Evolutionary conservation across 805 yeast genomes (phyloP), one percentile per base, ranked within the genome.

Genomic region (Zygoascus ofunaensis): DNA sequence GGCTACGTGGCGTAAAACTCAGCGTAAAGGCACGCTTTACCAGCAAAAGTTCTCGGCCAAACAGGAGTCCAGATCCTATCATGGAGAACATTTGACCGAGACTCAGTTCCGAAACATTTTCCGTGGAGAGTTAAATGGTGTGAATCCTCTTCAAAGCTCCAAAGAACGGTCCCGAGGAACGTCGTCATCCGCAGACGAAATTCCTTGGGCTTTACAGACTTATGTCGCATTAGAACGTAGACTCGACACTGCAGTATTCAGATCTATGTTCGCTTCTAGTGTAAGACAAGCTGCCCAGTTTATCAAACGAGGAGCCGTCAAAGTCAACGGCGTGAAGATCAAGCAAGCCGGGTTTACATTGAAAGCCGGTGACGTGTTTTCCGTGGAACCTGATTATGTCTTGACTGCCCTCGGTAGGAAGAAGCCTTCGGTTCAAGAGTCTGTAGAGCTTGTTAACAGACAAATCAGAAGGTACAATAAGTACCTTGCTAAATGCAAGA

Each of bases 21-120:
- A 44, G 75, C 74, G 71, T 49, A 72, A 78, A 3, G 75, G 76
- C 64, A 77, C 94, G n/a, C 69, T 86, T 47, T 92, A 73, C 66
- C 95, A 86, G 65, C 95, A 90, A 64, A 87, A 87, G 65, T 92
- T 95, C 90, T 66, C 73, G 4, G 81, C 96, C 42, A 90, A 92
- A 63, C 82, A 79, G 60, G 96, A 89, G 60, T 81, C 97, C 5
- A 77, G 98, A 66, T 82, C 90, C 1, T 90, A 90, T 63, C 98
- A 90, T 62, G 98, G 98, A 55, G 97, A 92, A 58, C 86, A 82
- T 61, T 63, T 90, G 45, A 83, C 90, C 1, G 98, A 92, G 62
- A 69, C 76, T 17, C 77, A 89, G 59, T 84, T 87, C 81, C 82
- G 82, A 59, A 66, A 77, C 5, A 63, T 74, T 41, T 89, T 90